Evolutionary conservation across 2,329 filamentous ascomycete species (phyloP).

Genomic region (Cytospora schulzeri): DNA sequence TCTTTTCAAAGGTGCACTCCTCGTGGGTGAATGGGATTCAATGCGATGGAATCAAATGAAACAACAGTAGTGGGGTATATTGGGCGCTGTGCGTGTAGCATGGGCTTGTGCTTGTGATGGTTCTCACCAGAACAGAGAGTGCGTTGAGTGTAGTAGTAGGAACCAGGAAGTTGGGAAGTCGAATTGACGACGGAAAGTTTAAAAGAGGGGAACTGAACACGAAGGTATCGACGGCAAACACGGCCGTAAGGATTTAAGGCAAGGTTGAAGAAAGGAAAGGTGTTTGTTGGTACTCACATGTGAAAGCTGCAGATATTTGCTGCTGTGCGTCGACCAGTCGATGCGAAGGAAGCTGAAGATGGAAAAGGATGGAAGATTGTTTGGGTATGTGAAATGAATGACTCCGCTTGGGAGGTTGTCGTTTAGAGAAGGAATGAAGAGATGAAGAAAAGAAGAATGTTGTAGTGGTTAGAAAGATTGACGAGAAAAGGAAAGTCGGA

Average conservation of each 20-base stretch:
- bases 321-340: conserved; percentile 13
- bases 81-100: neutral
- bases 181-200: neutral
- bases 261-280: neutral
- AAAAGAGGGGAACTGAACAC: neutral
- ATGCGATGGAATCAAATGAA: neutral
- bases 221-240: neutral
- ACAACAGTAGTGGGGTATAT: neutral
- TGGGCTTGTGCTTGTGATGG: neutral
- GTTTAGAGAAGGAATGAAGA: conserved; percentile 16
- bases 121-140: neutral
- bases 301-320: conserved; percentile 8
- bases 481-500: neutral
- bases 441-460: conserved; percentile 8
- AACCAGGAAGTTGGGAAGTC: neutral
- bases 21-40: neutral
- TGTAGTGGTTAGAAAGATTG: neutral
- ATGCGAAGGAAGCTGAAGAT: conserved; percentile 3
- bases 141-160: neutral
- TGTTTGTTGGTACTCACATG: conserved; percentile 8
- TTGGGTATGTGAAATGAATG: conserved; percentile 7
- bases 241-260: neutral
- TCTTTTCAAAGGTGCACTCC: neutral
- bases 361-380: neutral
- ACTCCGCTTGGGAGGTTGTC: conserved; percentile 17